Percentiles rank a stretch among this genome's conserved stretches.
Conservation (phyloP, 1,284 basidiomycete species). For the Entoloma clypeatum region DNA sequence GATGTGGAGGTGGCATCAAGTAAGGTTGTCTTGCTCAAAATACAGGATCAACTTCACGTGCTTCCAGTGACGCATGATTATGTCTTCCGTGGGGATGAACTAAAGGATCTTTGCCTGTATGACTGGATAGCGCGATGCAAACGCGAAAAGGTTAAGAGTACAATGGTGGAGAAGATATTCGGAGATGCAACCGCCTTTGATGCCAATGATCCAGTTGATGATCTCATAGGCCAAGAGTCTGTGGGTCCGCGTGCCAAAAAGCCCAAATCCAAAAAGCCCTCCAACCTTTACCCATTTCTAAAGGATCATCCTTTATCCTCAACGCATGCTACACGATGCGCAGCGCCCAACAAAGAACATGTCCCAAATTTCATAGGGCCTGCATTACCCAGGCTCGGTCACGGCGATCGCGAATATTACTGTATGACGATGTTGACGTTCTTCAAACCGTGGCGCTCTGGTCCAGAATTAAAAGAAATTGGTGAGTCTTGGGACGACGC, state of each 20-base stretch:
- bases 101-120: slow-evolving; percentile 19
- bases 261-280: neutral
- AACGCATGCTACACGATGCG: slow-evolving; percentile 1
- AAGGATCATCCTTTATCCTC: slow-evolving; percentile 1
- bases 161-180: slow-evolving; percentile 1
- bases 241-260: neutral
- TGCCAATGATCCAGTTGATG: neutral
- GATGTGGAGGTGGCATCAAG: neutral
- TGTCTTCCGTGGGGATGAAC: slow-evolving; percentile 12
- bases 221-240: neutral
- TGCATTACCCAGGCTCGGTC: neutral
- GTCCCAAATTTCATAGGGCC: neutral
- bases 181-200: neutral
- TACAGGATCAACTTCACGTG: slow-evolving; percentile 10
- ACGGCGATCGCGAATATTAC: slow-evolving; percentile 19
- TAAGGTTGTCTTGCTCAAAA: slow-evolving; percentile 12
- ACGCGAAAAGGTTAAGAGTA: neutral
- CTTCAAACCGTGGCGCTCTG: slow-evolving; percentile 23
- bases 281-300: slow-evolving; percentile 1
- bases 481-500: slow-evolving; percentile 17
- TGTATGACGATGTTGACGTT: slow-evolving; percentile 25
- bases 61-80: slow-evolving; percentile 19
- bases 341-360: neutral
- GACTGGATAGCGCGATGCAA: slow-evolving; percentile 20
- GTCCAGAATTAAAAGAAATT: slow-evolving; percentile 10